Evolutionary conservation across 352 stramenopile genomes (phyloP).

Genomic region (Globisporangium spiculum): DNA sequence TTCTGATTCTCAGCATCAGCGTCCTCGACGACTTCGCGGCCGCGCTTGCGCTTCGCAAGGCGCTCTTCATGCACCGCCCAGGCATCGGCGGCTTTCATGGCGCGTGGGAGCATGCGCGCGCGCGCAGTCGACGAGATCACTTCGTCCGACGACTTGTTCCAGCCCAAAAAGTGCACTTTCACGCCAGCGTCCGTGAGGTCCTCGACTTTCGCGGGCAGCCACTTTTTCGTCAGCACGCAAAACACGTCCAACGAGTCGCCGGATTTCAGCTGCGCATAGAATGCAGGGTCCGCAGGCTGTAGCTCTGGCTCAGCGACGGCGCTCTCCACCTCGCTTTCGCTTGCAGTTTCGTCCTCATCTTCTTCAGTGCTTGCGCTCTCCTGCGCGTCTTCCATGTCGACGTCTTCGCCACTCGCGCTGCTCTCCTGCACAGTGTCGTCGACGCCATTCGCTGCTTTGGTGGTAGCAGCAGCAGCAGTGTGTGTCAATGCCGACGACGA

Average conservation of each 20-base stretch:
- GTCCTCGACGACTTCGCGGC: conserved; percentile 22
- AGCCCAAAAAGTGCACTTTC: conserved; percentile 66
- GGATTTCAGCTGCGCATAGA: conserved; percentile 22
- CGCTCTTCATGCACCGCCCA: conserved; percentile 50
- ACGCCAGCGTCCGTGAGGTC: conserved; percentile 24
- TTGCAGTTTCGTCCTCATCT: neutral
- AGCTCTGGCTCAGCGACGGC: neutral
- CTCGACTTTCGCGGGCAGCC: conserved; percentile 62
- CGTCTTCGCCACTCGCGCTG: neutral
- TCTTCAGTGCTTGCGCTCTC: neutral
- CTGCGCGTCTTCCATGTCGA: conserved; percentile 7
- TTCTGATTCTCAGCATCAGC: neutral
- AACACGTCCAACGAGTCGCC: conserved; percentile 61
- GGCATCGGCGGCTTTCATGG: conserved; percentile 26
- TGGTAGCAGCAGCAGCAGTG: no score
- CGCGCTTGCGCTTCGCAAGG: conserved; percentile 36
- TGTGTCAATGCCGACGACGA: neutral
- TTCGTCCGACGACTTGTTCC: conserved; percentile 58
- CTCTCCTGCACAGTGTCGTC: neutral
- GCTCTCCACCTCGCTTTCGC: conserved; percentile 1
- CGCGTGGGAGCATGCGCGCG: conserved; percentile 42
- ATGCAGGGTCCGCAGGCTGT: neutral
- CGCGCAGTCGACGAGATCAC: conserved; percentile 28
- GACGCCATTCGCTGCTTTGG: neutral
- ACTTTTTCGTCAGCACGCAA: conserved; percentile 43